These are phyloP conservation scores for Setomelanomma holmii DNA, from an alignment of 2,329 filamentous ascomycete genomes.

Conservation along the genomic window DNA sequence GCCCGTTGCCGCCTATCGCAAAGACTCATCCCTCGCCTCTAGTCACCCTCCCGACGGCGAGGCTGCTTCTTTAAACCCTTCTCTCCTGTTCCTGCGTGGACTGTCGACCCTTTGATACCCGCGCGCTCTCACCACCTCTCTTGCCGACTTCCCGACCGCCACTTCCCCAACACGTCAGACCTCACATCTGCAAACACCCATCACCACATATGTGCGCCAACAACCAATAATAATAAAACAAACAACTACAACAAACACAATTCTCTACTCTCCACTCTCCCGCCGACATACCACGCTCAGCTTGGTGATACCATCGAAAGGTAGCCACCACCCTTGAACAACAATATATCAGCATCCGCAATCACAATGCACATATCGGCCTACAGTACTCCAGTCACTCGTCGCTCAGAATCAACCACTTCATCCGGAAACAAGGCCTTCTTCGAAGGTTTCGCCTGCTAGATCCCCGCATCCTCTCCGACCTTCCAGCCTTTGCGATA, in stretches of 20 bases:
- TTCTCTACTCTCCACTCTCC: conserved; percentile 8
- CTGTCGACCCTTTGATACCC: conserved; percentile 2
- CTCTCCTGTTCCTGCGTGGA: conserved; percentile 18
- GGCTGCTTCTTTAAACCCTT: conserved; percentile 19
- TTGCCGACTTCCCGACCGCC: conserved; percentile 32
- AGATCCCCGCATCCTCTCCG: conserved; percentile 47
- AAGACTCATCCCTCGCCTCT: conserved; percentile 27
- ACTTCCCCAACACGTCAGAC: conserved; percentile 37
- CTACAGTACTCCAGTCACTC: conserved; percentile 51
- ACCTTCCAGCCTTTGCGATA: conserved; percentile 43
- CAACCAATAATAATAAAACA: conserved; percentile 37
- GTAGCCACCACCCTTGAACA: conserved; percentile 37
- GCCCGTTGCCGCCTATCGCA: conserved; percentile 38
- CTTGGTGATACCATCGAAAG: conserved; percentile 33
- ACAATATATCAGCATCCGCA: conserved; percentile 32
- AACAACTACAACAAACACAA: conserved; percentile 20
- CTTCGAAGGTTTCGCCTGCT: conserved; percentile 47
- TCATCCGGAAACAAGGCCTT: conserved; percentile 50
- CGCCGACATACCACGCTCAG: conserved; percentile 33
- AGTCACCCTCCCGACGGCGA: conserved; percentile 24
- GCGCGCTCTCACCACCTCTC: conserved; percentile 23
- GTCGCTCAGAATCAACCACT: conserved; percentile 51
- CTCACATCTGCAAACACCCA: conserved; percentile 25
- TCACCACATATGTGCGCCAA: conserved; percentile 23
- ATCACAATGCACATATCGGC: conserved; percentile 47